Evolutionary conservation across 306 rosid genomes (phyloP).

Genomic region (Pterocarpus santalinus): DNA sequence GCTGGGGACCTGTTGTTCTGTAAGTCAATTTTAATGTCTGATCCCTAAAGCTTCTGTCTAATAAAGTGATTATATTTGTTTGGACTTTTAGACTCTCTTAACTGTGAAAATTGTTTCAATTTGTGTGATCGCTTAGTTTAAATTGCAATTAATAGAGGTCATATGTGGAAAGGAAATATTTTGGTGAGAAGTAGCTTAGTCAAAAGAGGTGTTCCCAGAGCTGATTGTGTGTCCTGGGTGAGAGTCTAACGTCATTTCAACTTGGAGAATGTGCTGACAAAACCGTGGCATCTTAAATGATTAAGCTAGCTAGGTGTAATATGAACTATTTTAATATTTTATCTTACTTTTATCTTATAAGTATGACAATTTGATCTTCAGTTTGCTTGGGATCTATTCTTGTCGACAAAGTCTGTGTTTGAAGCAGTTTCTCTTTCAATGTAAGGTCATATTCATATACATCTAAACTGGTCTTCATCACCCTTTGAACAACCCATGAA

Average conservation of each 20-base stretch:
- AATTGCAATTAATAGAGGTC: constrained; percentile 25
- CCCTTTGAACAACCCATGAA: background rate
- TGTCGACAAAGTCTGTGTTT: background rate
- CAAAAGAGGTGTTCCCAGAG: background rate
- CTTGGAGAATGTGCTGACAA: constrained; percentile 5
- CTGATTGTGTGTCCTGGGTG: background rate
- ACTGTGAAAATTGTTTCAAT: constrained; percentile 33
- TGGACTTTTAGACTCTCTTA: background rate
- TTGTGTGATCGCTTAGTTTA: constrained; percentile 2
- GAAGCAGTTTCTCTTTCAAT: constrained; percentile 5
- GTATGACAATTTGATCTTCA: constrained; percentile 5
- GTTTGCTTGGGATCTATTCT: constrained; percentile 11
- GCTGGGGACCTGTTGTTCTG: constrained; percentile 96
- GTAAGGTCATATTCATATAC: background rate
- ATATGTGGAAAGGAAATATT: constrained; percentile 28
- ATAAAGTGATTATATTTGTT: background rate
- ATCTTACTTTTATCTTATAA: constrained; percentile 23
- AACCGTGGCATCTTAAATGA: constrained; percentile 2
- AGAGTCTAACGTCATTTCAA: background rate
- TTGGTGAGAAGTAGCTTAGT: constrained; percentile 16
- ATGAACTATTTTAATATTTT: constrained; percentile 4
- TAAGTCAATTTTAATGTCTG: constrained; percentile 54
- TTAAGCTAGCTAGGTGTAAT: constrained; percentile 35
- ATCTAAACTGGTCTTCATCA: background rate
- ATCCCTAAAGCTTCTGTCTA: constrained; percentile 15